phyloP scores from a whole-genome alignment of 306 rosid species.

The Echinosophora koreensis region DNA sequence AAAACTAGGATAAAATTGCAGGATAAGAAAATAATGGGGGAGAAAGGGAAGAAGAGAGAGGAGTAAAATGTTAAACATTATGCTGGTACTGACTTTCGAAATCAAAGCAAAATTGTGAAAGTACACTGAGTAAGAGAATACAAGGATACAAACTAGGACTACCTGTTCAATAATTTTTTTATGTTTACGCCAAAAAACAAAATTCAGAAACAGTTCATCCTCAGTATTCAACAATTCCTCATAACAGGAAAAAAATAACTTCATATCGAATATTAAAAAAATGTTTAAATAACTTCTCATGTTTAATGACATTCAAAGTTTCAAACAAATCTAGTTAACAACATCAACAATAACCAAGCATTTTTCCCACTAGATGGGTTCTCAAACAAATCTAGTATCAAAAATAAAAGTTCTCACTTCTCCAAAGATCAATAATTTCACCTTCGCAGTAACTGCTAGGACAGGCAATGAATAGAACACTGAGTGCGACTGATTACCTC shows the following conservation, averaged over 20 bases:
- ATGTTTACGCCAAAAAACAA: neutral
- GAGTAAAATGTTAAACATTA: neutral
- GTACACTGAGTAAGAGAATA: constrained; percentile 24
- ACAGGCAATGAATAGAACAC: neutral
- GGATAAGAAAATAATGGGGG: neutral
- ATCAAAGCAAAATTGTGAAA: constrained; percentile 54
- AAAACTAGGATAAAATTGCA: neutral
- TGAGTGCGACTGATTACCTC: constrained; percentile 61
- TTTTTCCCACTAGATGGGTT: too few relatives aligned
- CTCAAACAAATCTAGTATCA: neutral
- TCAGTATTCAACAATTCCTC: neutral
- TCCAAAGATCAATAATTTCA: constrained; percentile 5
- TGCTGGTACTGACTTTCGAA: neutral
- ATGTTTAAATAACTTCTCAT: neutral
- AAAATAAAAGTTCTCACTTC: neutral
- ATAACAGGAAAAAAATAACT: neutral
- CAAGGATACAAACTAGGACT: neutral
- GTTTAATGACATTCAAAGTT: too few relatives aligned
- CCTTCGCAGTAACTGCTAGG: neutral
- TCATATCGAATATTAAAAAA: neutral
- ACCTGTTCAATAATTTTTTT: neutral
- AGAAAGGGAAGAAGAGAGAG: neutral
- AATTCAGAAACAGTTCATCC: neutral
- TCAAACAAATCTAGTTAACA: too few relatives aligned
- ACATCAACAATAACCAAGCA: too few relatives aligned